Conservation (phyloP, 305 asterid genomes). For the Solanum chacoense region DNA sequence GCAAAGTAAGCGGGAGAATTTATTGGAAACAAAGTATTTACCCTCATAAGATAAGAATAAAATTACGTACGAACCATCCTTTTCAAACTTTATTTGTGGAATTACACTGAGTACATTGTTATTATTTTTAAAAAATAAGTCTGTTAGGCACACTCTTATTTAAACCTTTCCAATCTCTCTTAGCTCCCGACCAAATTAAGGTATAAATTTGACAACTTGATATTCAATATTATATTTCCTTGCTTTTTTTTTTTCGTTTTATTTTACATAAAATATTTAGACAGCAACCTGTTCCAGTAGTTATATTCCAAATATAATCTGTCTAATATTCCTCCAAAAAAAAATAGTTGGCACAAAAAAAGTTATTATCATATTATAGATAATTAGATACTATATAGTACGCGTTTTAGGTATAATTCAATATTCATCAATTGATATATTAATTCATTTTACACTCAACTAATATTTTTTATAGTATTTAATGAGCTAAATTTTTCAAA, state of each 20-base stretch:
- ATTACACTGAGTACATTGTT: not conserved
- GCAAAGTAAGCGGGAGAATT: too few species aligned
- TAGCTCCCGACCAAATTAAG: too few species aligned
- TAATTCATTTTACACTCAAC: not conserved
- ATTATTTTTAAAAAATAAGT: too few species aligned
- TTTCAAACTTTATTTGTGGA: accelerated
- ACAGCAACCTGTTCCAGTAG: not conserved
- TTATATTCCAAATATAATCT: not conserved
- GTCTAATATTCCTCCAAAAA: not conserved
- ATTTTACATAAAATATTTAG: not conserved
- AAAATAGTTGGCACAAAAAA: not conserved
- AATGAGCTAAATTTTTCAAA: not conserved
- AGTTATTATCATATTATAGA: not conserved
- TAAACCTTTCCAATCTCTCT: too few species aligned
- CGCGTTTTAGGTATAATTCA: not conserved
- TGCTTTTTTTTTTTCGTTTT: not conserved
- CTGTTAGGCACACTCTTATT: too few species aligned
- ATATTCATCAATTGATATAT: not conserved
- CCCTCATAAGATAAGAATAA: not conserved
- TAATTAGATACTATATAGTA: not conserved
- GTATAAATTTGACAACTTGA: not conserved
- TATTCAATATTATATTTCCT: not conserved
- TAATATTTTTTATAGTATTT: not conserved
- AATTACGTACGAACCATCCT: accelerated
- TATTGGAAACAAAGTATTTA: not conserved